These are phyloP conservation scores for Fistulifera solaris DNA, from an alignment of 108 stramenopile species.

Conservation along the genomic window DNA sequence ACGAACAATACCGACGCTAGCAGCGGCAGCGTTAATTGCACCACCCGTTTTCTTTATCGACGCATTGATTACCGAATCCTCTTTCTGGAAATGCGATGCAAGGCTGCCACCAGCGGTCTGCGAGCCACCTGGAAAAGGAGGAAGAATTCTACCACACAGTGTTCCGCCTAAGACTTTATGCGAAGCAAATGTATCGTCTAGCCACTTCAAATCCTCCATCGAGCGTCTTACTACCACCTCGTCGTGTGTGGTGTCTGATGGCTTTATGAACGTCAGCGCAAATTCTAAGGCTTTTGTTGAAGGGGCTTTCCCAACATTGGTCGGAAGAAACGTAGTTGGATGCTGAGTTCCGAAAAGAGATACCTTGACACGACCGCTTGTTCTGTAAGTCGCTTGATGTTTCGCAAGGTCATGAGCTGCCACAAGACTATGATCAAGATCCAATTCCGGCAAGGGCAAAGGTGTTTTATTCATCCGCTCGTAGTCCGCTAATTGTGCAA, in stretches of 20 bases:
- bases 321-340: background rate
- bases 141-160: constrained; percentile 75
- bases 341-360: constrained; percentile 10
- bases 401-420: constrained; percentile 34
- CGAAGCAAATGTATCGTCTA: constrained; percentile 59
- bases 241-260: background rate
- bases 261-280: constrained; percentile 27
- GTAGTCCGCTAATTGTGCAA: constrained; percentile 25
- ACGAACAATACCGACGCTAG: constrained; percentile 60
- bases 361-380: constrained; percentile 12
- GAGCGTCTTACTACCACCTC: constrained; percentile 60
- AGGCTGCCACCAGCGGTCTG: background rate
- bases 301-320: background rate
- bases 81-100: constrained; percentile 1
- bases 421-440: constrained; percentile 64
- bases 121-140: constrained; percentile 47
- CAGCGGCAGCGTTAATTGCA: constrained; percentile 38
- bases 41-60: constrained; percentile 36
- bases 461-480: constrained; percentile 46
- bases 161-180: constrained; percentile 74
- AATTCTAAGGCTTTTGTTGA: constrained; percentile 29
- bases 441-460: constrained; percentile 68
- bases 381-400: too few relatives aligned
- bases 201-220: constrained; percentile 73
- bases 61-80: constrained; percentile 9